These are phyloP conservation scores for Sphagnum contortum DNA, from an alignment of 225 moss, liverwort and hornwort genomes.

Conservation along the genomic window DNA sequence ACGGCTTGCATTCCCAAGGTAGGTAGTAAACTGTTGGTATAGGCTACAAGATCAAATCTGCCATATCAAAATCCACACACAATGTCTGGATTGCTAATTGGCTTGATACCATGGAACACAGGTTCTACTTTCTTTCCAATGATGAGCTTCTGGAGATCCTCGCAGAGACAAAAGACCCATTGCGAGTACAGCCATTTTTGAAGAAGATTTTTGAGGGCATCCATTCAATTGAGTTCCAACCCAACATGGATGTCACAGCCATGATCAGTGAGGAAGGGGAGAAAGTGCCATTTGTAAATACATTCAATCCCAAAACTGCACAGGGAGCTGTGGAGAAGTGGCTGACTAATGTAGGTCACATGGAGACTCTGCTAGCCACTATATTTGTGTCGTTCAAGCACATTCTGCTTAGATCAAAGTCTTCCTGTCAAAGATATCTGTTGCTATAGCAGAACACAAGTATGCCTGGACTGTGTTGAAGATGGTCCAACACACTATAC, in stretches of 20 bases:
- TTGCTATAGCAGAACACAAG: too few relatives aligned
- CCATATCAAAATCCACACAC: too few relatives aligned
- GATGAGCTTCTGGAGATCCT: slow-evolving; percentile 73
- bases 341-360: slow-evolving; percentile 46
- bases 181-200: slow-evolving; percentile 59
- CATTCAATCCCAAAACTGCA: slow-evolving; percentile 75
- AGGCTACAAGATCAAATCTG: too few relatives aligned
- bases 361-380: too few relatives aligned
- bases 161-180: slow-evolving; percentile 57
- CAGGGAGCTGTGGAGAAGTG: slow-evolving; percentile 79
- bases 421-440: too few relatives aligned
- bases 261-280: slow-evolving; percentile 86
- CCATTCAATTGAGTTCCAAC: slow-evolving; percentile 45
- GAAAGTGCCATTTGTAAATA: slow-evolving; percentile 50
- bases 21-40: too few relatives aligned
- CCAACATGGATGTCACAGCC: slow-evolving; percentile 25
- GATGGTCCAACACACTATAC: too few relatives aligned
- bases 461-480: too few relatives aligned
- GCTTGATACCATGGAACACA: not conserved
- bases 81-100: too few relatives aligned
- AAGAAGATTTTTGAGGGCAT: slow-evolving; percentile 81
- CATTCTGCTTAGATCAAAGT: too few relatives aligned
- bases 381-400: too few relatives aligned
- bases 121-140: slow-evolving; percentile 75
- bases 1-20: slow-evolving; percentile 53